Base-by-base conservation (phyloP, 2,329 filamentous ascomycete genomes). In the Trichoderma pleuroti region DNA sequence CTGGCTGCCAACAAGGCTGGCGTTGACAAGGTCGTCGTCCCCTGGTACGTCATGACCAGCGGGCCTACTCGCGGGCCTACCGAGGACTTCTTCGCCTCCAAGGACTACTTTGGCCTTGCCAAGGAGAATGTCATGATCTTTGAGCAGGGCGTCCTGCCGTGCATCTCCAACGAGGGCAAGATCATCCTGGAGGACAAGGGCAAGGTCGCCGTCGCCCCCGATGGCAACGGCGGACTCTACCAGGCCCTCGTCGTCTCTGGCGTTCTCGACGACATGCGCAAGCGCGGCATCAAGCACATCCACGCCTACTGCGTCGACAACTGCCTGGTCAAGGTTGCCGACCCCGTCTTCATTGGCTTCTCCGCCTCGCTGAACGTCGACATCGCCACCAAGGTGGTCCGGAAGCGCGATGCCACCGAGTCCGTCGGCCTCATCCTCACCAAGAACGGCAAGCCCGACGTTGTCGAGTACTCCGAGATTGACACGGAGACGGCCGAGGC, bases 21-120 rank as follows among this genome's bases (percentile, higher is more conserved):
- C 71, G 74, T 74, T 18, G 74, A 83, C 72, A 84, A 84, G 62
- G 89, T 89, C 56, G 85, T 91, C 36, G 90, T 98, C 54, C 96
- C 96, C 14, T 99, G 96, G 96, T 99, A 99, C 83, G 93, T 99
- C 82, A 99, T 99, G 96, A 99, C 96, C 77, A 97, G 93, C 77
- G 96, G 96, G 5, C 96, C 96, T 59, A 99, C 96, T 9, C 89
- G 94, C 75, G 90, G 89, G 72, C 93, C 94, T 52, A 99, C 96
- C n/a, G 92, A 97, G 85, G 86, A 92, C 73, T 99, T 96, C 85
- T 98, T 99, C 82, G 84, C 92, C 80, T 87, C 97, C 82, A 87
- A 98, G 85, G 88, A 89, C 71, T 98, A 94, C 86, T 99, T 99
- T 81, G 96, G 96, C 7, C 84, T 99, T 72, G 87, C 91, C 75